Percentiles rank a stretch among this genome's conserved stretches.
Evolutionary conservation across 2,329 filamentous ascomycete genomes (phyloP).

Genomic region (Fonsecaea multimorphosa): DNA sequence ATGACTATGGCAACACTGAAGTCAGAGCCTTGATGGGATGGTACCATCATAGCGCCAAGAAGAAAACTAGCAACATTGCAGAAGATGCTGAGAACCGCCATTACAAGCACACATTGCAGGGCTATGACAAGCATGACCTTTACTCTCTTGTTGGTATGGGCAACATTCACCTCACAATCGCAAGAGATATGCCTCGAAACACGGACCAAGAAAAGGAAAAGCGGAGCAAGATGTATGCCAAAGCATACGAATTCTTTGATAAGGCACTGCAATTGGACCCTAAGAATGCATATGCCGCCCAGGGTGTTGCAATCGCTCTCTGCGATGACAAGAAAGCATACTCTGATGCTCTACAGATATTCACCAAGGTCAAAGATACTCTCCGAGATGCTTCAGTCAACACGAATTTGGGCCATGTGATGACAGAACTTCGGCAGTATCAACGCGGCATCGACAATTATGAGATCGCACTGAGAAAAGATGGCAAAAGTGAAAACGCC

Average conservation of each 20-base stretch:
- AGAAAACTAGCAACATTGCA: slow-evolving; percentile 76
- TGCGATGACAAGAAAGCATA: slow-evolving; percentile 94
- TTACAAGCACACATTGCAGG: slow-evolving; percentile 93
- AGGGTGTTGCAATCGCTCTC: slow-evolving; percentile 91
- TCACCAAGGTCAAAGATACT: slow-evolving; percentile 88
- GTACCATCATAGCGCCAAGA: slow-evolving; percentile 90
- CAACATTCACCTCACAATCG: slow-evolving; percentile 85
- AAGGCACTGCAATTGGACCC: slow-evolving; percentile 95
- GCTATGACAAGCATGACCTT: slow-evolving; percentile 96
- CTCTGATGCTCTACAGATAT: slow-evolving; percentile 80
- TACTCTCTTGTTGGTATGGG: slow-evolving; percentile 97
- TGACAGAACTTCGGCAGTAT: slow-evolving; percentile 87
- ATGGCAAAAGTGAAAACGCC: slow-evolving; percentile 60
- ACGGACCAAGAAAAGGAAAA: slow-evolving; percentile 91
- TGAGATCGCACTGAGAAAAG: slow-evolving; percentile 80
- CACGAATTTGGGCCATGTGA: slow-evolving; percentile 92
- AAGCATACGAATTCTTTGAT: slow-evolving; percentile 97
- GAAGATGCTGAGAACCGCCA: slow-evolving; percentile 93
- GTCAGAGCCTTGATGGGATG: slow-evolving; percentile 92
- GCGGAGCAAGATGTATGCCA: slow-evolving; percentile 82
- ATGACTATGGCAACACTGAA: slow-evolving; percentile 83
- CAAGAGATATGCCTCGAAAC: slow-evolving; percentile 91
- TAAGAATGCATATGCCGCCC: slow-evolving; percentile 93
- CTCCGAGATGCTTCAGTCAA: slow-evolving; percentile 86
- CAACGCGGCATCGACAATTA: slow-evolving; percentile 92